These are phyloP conservation scores for Apiotrichum montevideense DNA, from an alignment of 1,284 basidiomycete species.

Conservation along the genomic window DNA sequence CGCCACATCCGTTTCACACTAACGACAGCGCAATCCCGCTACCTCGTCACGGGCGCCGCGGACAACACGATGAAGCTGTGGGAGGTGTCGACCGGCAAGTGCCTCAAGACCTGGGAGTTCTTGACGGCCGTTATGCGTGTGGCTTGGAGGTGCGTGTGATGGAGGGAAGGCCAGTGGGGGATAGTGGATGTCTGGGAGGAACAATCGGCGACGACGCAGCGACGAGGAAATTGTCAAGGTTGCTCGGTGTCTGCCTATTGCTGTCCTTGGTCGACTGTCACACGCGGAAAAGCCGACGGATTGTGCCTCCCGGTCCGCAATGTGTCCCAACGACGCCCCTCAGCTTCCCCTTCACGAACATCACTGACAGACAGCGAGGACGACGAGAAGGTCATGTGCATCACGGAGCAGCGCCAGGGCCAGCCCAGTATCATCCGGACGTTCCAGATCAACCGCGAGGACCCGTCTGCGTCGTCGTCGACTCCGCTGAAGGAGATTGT, in stretches of 20 bases:
- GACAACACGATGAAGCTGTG: conserved; percentile 92
- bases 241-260: no score
- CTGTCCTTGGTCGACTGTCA: not conserved
- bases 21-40: conserved; percentile 67
- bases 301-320: no score
- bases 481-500: conserved; percentile 75
- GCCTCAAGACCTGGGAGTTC: conserved; percentile 92
- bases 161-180: not conserved
- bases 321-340: no score
- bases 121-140: conserved; percentile 96
- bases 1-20: conserved; percentile 8
- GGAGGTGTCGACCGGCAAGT: conserved; percentile 84
- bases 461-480: conserved; percentile 53
- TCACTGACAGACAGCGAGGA: conserved; percentile 60
- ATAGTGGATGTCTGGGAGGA: no score
- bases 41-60: conserved; percentile 73
- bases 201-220: no score
- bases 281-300: no score
- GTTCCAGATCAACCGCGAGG: conserved; percentile 77
- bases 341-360: no score
- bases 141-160: conserved; percentile 49
- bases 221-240: no score
- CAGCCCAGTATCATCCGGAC: conserved; percentile 61
- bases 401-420: conserved; percentile 97
- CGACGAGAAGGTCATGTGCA: conserved; percentile 76